Conservation (phyloP, 352 stramenopile genomes). For the Bremia lactucae region DNA sequence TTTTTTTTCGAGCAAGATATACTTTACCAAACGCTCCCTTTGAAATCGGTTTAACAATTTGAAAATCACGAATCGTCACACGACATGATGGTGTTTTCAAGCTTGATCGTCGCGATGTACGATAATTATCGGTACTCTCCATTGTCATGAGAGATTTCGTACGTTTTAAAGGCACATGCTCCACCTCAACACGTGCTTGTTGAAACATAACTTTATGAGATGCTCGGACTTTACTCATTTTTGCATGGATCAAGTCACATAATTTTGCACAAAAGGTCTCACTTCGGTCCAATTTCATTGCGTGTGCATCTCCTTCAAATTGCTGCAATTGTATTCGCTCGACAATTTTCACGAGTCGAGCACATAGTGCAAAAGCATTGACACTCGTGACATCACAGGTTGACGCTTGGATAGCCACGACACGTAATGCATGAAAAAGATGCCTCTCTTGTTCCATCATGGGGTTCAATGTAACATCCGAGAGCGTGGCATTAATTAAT, state of each 20-base stretch:
- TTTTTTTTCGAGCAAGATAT: slow-evolving; percentile 80
- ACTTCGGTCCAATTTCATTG: no score
- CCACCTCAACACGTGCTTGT: slow-evolving; percentile 29
- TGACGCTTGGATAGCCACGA: slow-evolving; percentile 61
- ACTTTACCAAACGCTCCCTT: slow-evolving; percentile 86
- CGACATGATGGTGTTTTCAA: slow-evolving; percentile 33
- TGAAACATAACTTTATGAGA: slow-evolving; percentile 77
- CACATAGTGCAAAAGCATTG: slow-evolving; percentile 68
- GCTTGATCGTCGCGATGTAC: slow-evolving; percentile 7
- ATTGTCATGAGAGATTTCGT: slow-evolving; percentile 72
- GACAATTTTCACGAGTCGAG: slow-evolving; percentile 66
- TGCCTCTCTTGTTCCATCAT: slow-evolving; percentile 49
- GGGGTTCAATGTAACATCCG: slow-evolving; percentile 20
- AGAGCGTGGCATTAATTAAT: slow-evolving; percentile 50
- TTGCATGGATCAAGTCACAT: slow-evolving; percentile 67
- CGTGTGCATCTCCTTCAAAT: slow-evolving; percentile 17
- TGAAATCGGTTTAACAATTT: slow-evolving; percentile 85
- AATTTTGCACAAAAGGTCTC: slow-evolving; percentile 51
- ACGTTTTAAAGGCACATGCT: slow-evolving; percentile 42
- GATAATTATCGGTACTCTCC: slow-evolving; percentile 20
- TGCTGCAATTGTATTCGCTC: slow-evolving; percentile 57
- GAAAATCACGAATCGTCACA: slow-evolving; percentile 76
- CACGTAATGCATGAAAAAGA: slow-evolving; percentile 59
- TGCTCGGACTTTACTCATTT: slow-evolving; percentile 80
- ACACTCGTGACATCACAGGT: slow-evolving; percentile 63